These are phyloP conservation scores for Apiospora kogelbergensis DNA, from an alignment of 2,329 filamentous ascomycete genomes.

Conservation along the genomic window DNA sequence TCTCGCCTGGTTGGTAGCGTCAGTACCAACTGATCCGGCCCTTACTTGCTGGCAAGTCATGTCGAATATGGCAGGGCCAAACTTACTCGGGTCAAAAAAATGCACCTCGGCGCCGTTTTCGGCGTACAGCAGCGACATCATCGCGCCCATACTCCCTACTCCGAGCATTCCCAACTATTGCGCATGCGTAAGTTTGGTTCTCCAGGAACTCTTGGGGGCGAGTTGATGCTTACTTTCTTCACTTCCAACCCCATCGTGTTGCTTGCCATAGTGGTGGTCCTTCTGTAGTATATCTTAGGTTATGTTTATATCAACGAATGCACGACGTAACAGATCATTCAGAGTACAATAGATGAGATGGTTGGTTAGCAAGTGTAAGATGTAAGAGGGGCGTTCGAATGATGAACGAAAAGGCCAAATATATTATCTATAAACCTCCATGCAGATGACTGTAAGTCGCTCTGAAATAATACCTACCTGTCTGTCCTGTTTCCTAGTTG, in stretches of 20 bases:
- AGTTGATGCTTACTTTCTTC: background rate
- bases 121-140: constrained; percentile 58
- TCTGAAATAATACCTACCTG: background rate
- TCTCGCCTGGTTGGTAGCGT: constrained; percentile 24
- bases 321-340: background rate
- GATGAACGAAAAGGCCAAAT: background rate
- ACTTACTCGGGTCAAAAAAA: constrained; percentile 47
- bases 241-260: background rate
- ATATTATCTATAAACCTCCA: background rate
- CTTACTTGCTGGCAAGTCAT: background rate
- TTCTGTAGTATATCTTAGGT: background rate
- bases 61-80: constrained; percentile 10
- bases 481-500: background rate
- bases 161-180: constrained; percentile 55
- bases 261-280: background rate
- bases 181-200: background rate
- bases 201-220: background rate
- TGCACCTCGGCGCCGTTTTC: constrained; percentile 56
- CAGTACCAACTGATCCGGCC: background rate
- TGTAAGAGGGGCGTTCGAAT: background rate
- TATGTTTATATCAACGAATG: background rate
- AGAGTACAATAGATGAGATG: too few relatives aligned
- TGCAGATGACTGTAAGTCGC: background rate
- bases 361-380: background rate
- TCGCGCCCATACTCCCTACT: constrained; percentile 60